Conservation (phyloP, 1,284 basidiomycete genomes). For the Sphaerobolus stellatus region DNA sequence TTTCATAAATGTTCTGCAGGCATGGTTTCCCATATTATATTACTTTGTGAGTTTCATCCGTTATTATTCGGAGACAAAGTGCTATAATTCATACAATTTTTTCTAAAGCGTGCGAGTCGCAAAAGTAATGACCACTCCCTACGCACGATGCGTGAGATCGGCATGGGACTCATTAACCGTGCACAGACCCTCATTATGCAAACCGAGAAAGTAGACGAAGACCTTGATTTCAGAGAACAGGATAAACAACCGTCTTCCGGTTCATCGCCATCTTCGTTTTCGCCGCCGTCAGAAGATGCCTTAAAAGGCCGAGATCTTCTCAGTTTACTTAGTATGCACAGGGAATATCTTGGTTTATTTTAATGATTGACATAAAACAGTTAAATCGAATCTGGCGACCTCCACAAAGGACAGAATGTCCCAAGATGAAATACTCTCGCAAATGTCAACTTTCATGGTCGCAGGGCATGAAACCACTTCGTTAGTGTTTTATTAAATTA, state of each 20-base stretch:
- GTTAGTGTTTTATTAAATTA: neutral
- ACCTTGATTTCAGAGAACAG: conserved; percentile 4
- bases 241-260: no score
- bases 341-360: neutral
- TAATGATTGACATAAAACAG: conserved; percentile 30
- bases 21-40: conserved; percentile 57
- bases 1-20: conserved; percentile 55
- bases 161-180: conserved; percentile 51
- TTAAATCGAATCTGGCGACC: conserved; percentile 58
- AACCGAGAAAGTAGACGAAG: neutral
- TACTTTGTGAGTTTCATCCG: conserved; percentile 60
- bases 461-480: conserved; percentile 63
- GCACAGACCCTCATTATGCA: neutral
- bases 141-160: conserved; percentile 54
- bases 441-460: conserved; percentile 78
- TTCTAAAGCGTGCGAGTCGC: conserved; percentile 39
- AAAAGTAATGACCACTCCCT: conserved; percentile 43
- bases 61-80: no score
- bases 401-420: conserved; percentile 55
- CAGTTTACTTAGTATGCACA: conserved; percentile 54
- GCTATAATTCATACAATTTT: conserved; percentile 3
- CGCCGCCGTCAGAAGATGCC: no score
- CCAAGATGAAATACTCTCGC: conserved; percentile 65
- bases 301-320: conserved; percentile 43
- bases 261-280: no score